A percentile compares a stretch with the other conserved stretches of the same genome.
Evolutionary conservation across 805 yeast species (phyloP).

Genomic region (Metschnikowia baotianmanensis): DNA sequence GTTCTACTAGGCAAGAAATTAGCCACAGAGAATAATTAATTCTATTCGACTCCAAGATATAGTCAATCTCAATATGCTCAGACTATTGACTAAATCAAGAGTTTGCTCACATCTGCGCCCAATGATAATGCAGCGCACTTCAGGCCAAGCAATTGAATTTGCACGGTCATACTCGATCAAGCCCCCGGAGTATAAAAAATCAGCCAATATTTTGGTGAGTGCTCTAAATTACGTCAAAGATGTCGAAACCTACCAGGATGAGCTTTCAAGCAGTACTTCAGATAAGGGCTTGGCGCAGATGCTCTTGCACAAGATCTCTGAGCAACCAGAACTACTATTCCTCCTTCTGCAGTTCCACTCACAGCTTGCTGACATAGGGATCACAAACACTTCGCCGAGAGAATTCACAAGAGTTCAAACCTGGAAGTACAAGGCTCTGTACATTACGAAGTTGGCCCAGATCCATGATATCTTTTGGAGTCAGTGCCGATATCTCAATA

Average conservation of each 20-base stretch:
- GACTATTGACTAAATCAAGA: too few relatives aligned
- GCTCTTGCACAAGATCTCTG: slow-evolving; percentile 24
- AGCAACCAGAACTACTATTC: slow-evolving; percentile 29
- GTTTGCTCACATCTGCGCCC: too few relatives aligned
- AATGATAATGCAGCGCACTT: too few relatives aligned
- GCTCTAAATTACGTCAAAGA: slow-evolving; percentile 28
- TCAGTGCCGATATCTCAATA: slow-evolving; percentile 27
- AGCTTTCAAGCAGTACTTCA: slow-evolving; percentile 21
- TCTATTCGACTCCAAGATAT: too few relatives aligned
- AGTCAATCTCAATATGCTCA: too few relatives aligned
- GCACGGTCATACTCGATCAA: slow-evolving; percentile 9
- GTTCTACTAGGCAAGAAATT: too few relatives aligned
- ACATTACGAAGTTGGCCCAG: slow-evolving; percentile 23
- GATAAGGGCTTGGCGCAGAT: slow-evolving; percentile 22
- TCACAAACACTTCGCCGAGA: slow-evolving; percentile 18
- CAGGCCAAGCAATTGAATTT: neutral
- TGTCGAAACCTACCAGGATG: slow-evolving; percentile 27
- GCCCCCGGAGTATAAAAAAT: slow-evolving; percentile 14
- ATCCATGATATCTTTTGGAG: slow-evolving; percentile 40
- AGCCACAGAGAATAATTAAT: too few relatives aligned
- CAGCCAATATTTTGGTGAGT: slow-evolving; percentile 13
- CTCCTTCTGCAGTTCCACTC: slow-evolving; percentile 31
- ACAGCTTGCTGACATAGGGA: slow-evolving; percentile 31
- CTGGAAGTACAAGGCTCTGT: slow-evolving; percentile 22
- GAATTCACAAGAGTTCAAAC: slow-evolving; percentile 7